Evolutionary conservation across 495 filamentous ascomycete genomes (phyloP).

Genomic region (Saxophila tyrrhenica): DNA sequence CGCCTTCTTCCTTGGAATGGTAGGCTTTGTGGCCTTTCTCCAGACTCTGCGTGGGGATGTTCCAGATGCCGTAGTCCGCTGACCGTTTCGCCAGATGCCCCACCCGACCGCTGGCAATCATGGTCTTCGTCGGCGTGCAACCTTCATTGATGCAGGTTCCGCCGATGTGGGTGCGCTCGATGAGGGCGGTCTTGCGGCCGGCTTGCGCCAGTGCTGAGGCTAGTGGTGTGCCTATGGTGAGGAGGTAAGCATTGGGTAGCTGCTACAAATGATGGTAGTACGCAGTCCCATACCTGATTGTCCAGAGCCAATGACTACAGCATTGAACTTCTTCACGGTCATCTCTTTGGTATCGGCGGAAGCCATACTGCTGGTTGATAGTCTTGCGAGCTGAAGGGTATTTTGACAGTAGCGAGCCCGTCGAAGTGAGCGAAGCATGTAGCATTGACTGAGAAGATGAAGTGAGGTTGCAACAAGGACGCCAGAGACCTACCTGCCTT

Average conservation of each 20-base stretch:
- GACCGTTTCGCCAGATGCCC: constrained; percentile 34
- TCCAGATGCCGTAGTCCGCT: constrained; percentile 36
- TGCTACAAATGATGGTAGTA: too few relatives aligned
- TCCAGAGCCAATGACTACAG: constrained; percentile 40
- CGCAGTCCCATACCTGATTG: constrained; percentile 27
- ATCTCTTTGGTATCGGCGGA: background rate
- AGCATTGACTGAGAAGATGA: background rate
- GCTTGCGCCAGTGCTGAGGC: constrained; percentile 34
- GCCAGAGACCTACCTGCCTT: too few relatives aligned
- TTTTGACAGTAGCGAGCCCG: background rate
- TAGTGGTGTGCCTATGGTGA: constrained; percentile 35
- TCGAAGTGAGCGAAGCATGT: background rate
- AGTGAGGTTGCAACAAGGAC: too few relatives aligned
- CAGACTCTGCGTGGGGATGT: constrained; percentile 4
- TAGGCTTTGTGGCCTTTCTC: background rate
- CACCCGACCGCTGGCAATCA: constrained; percentile 38
- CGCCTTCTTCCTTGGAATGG: constrained; percentile 1
- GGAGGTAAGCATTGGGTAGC: too few relatives aligned
- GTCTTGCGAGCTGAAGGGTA: background rate
- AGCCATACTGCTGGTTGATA: background rate
- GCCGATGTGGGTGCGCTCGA: constrained; percentile 38
- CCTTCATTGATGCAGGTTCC: constrained; percentile 44
- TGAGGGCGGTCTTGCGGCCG: constrained; percentile 30
- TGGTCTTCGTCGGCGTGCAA: constrained; percentile 46
- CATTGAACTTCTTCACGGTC: constrained; percentile 20